A percentile compares a stretch with the other conserved stretches of the same genome.
Conservation (phyloP, 2,329 filamentous ascomycete species). For the Fusarium heterosporum region DNA sequence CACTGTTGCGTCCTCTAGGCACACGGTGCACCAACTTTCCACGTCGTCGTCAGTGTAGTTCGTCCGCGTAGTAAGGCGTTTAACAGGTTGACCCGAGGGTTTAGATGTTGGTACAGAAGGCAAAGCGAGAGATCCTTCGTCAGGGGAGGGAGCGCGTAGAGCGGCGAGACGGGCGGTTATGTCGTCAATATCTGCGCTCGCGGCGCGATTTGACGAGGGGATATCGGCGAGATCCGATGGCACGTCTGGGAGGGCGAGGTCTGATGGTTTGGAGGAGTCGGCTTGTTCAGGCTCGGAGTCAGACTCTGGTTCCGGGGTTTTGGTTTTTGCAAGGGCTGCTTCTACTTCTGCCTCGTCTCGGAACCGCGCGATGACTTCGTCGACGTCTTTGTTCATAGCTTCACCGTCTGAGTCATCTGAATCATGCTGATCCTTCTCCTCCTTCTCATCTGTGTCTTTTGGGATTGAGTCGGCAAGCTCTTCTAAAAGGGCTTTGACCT, state of each 20-base stretch:
- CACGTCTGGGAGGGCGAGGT: slow-evolving; percentile 60
- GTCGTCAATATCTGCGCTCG: slow-evolving; percentile 53
- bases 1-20: slow-evolving; percentile 80
- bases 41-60: slow-evolving; percentile 76
- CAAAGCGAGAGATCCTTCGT: slow-evolving; percentile 54
- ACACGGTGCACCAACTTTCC: slow-evolving; percentile 84
- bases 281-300: slow-evolving; percentile 21
- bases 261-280: slow-evolving; percentile 12
- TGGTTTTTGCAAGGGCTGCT: slow-evolving; percentile 33
- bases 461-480: slow-evolving; percentile 52
- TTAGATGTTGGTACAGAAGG: slow-evolving; percentile 63
- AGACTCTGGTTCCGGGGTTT: slow-evolving; percentile 11
- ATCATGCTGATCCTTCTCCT: slow-evolving; percentile 26
- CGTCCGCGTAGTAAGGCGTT: slow-evolving; percentile 54
- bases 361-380: slow-evolving; percentile 59
- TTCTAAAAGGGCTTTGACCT: slow-evolving; percentile 54
- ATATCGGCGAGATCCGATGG: slow-evolving; percentile 58
- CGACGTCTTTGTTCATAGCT: slow-evolving; percentile 58
- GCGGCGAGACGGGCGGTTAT: slow-evolving; percentile 66
- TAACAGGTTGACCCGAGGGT: slow-evolving; percentile 57
- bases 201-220: slow-evolving; percentile 37
- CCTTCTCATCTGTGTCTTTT: slow-evolving; percentile 25
- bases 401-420: slow-evolving; percentile 65
- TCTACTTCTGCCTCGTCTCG: slow-evolving; percentile 60
- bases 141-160: slow-evolving; percentile 54